Evolutionary conservation across 768 basidiomycete species (phyloP).

Genomic region (Pleurotus citrinopileatus): DNA sequence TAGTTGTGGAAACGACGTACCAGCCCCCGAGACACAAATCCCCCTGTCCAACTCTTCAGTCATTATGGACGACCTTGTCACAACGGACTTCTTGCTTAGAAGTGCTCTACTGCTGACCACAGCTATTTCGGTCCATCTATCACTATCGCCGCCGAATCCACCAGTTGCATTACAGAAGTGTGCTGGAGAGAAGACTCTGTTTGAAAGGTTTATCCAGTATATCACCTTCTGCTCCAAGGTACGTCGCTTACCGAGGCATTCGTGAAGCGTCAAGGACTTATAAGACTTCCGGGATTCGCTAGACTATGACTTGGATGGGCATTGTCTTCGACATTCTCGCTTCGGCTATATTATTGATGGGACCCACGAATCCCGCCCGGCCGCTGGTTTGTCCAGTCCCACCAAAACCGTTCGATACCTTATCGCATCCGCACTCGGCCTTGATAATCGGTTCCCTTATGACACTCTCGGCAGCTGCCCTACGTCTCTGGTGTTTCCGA

Average conservation of each 20-base stretch:
- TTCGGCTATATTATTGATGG: slow-evolving; percentile 3
- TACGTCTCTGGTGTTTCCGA: slow-evolving; percentile 12
- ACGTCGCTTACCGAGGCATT: no score
- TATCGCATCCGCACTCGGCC: neutral
- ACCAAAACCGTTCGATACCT: neutral
- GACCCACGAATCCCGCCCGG: neutral
- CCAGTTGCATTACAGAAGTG: slow-evolving; percentile 3
- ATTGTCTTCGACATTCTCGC: slow-evolving; percentile 5
- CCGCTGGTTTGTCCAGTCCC: slow-evolving; percentile 3
- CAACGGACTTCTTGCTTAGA: neutral
- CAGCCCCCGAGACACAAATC: neutral
- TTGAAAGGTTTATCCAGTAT: slow-evolving; percentile 6
- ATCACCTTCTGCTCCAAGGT: slow-evolving; percentile 11
- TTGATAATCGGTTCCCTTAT: slow-evolving; percentile 3
- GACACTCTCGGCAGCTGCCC: slow-evolving; percentile 6
- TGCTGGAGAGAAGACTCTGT: slow-evolving; percentile 7
- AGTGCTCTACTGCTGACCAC: slow-evolving; percentile 1
- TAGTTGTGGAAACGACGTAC: neutral
- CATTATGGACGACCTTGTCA: neutral
- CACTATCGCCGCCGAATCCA: slow-evolving; percentile 8
- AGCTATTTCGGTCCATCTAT: slow-evolving; percentile 9
- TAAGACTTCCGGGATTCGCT: no score
- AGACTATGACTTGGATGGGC: slow-evolving; percentile 8
- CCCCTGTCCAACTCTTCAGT: neutral
- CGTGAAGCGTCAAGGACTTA: no score